Evolutionary conservation across 805 yeast species (phyloP).

Genomic region (Saturnispora hagleri): DNA sequence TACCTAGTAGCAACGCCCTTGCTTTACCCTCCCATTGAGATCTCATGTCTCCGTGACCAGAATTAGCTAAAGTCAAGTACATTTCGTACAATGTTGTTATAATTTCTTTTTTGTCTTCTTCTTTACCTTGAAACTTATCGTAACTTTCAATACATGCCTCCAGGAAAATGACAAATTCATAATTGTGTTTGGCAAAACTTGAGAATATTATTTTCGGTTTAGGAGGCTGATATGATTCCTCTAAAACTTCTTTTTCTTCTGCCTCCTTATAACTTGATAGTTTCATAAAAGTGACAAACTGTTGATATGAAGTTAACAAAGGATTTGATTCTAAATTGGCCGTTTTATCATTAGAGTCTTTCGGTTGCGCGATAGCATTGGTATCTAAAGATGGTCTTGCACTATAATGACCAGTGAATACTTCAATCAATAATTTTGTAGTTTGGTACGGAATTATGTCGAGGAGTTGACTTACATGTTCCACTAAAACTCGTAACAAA

Average conservation of each 20-base stretch:
- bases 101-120: slow-evolving; percentile 62
- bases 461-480: slow-evolving; percentile 49
- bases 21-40: slow-evolving; percentile 64
- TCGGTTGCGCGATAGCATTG: slow-evolving; percentile 8
- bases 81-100: slow-evolving; percentile 74
- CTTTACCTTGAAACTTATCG: slow-evolving; percentile 63
- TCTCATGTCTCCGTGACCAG: slow-evolving; percentile 24
- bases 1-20: slow-evolving; percentile 34
- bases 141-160: slow-evolving; percentile 85
- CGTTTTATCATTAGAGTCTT: slow-evolving; percentile 12
- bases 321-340: slow-evolving; percentile 27
- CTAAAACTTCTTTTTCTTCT: slow-evolving; percentile 9
- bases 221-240: slow-evolving; percentile 83
- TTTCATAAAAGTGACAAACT: slow-evolving; percentile 26
- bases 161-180: slow-evolving; percentile 81
- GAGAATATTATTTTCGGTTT: slow-evolving; percentile 80
- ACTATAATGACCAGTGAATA: slow-evolving; percentile 77
- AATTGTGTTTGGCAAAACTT: slow-evolving; percentile 75
- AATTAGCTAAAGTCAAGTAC: slow-evolving; percentile 45
- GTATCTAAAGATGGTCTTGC: slow-evolving; percentile 29
- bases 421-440: slow-evolving; percentile 70
- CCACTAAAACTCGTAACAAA: slow-evolving; percentile 52
- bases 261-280: slow-evolving; percentile 5
- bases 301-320: slow-evolving; percentile 49
- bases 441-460: slow-evolving; percentile 70